Conservation (phyloP, 164 flowering plant genomes). For the Tetracentron sinense region DNA sequence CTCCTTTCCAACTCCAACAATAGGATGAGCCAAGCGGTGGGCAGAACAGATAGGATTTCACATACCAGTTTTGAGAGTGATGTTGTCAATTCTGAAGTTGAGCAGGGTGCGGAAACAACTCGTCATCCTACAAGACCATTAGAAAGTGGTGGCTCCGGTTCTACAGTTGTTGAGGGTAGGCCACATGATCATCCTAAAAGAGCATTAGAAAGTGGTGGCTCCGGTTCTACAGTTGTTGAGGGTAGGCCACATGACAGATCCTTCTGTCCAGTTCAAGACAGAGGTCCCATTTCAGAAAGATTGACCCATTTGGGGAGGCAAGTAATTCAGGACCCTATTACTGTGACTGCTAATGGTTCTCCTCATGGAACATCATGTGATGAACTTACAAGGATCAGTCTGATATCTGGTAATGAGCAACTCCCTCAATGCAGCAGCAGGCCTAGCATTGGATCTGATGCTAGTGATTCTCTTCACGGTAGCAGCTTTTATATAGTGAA, state of each 20-base stretch:
- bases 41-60: constrained; percentile 23
- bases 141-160: constrained; percentile 26
- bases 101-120: constrained; percentile 26
- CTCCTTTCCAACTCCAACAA: constrained; percentile 35
- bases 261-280: constrained; percentile 18
- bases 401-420: constrained; percentile 28
- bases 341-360: constrained; percentile 18
- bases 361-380: constrained; percentile 21
- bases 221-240: constrained; percentile 23
- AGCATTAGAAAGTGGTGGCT: constrained; percentile 25
- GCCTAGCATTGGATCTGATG: constrained; percentile 26
- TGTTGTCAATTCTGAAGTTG: constrained; percentile 27
- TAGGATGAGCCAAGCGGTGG: constrained; percentile 33
- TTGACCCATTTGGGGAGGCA: constrained; percentile 29
- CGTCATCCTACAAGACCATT: constrained; percentile 24
- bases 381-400: constrained; percentile 25
- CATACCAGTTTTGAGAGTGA: constrained; percentile 24
- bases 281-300: constrained; percentile 24
- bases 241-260: constrained; percentile 26
- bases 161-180: constrained; percentile 28
- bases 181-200: too few relatives aligned
- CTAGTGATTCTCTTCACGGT: constrained; percentile 17
- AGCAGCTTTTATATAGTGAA: constrained; percentile 25
- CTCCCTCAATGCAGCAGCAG: constrained; percentile 32
- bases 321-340: constrained; percentile 20